Evolutionary conservation across 108 stramenopile species (phyloP).

Genomic region (Fragilariopsis cylindrus): DNA sequence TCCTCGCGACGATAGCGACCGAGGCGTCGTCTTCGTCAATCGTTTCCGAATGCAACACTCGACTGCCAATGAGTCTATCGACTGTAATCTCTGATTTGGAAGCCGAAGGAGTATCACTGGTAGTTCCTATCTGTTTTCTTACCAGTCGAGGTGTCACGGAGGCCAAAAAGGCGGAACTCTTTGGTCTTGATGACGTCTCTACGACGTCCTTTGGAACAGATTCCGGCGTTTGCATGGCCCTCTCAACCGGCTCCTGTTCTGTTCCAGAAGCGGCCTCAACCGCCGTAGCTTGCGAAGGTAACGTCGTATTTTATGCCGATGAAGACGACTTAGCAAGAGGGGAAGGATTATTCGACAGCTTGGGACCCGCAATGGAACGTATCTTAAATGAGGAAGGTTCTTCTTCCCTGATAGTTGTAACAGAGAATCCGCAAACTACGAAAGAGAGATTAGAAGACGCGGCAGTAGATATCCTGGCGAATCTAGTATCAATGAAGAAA

Average conservation of each 20-base stretch:
- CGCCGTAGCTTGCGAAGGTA: slow-evolving; percentile 75
- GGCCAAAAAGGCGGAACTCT: slow-evolving; percentile 26
- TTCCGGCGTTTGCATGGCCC: slow-evolving; percentile 56
- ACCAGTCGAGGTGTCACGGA: slow-evolving; percentile 62
- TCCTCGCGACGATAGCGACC: neutral
- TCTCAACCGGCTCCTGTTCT: slow-evolving; percentile 44
- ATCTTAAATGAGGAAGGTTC: slow-evolving; percentile 41
- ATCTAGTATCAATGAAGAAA: slow-evolving; percentile 48
- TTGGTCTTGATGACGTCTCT: slow-evolving; percentile 43
- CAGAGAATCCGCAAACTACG: slow-evolving; percentile 34
- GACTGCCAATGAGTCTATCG: slow-evolving; percentile 83
- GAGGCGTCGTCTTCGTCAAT: slow-evolving; percentile 12
- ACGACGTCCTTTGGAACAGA: slow-evolving; percentile 74
- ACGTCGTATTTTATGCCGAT: slow-evolving; percentile 67
- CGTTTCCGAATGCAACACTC: slow-evolving; percentile 48
- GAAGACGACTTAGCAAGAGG: slow-evolving; percentile 64
- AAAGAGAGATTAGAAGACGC: slow-evolving; percentile 48
- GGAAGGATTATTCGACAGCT: slow-evolving; percentile 75
- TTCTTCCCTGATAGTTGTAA: slow-evolving; percentile 58
- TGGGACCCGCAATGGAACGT: slow-evolving; percentile 79
- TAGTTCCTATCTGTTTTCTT: slow-evolving; percentile 72
- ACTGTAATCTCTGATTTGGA: slow-evolving; percentile 78
- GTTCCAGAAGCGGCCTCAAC: slow-evolving; percentile 64
- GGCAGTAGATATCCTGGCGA: slow-evolving; percentile 52
- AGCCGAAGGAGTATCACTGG: slow-evolving; percentile 56